Evolutionary conservation across 345 rosid genomes (phyloP), one percentile per base, ranked within the genome.

Genomic region (Eucalyptus rudis): DNA sequence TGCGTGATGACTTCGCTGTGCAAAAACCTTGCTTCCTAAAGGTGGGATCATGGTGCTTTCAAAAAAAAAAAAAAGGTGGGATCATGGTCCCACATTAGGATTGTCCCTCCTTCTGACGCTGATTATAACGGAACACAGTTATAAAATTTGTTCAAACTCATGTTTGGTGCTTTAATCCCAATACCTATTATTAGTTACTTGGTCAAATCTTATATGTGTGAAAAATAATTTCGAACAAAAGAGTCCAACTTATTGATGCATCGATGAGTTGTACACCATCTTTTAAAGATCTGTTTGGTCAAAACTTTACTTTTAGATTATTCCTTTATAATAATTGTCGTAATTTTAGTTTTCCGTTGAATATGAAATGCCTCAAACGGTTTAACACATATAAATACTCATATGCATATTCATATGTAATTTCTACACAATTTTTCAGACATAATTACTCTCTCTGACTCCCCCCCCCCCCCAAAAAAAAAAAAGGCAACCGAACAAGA

Each of bases 381-480:
- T 36, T 71, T 5, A 71, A 36, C 44, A 36, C 45, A 1, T 36
- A 5, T 33, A 33, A 15, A 17, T 17, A 71, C 43, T 5, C 22
- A 71, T 19, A 17, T 33, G 13, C 11, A 33, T 71, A 33, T 68
- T 31, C 5, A 20, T 36, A 17, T 10, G 19, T 19, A 71, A 71
- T 36, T 19, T 36, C 25, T 36, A 8, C 80, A 33, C 1, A 33
- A 33, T 17, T n/a, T 52, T 52, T 52, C 56, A 52, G 24, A 52
- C 24, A 52, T 52, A 52, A 52, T 52, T 52, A 52, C 56, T 52
- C 56, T 19, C 56, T 52, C 56, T 7, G 24, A 0, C 56, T 1
- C 24, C 10, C 10, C 10, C 4, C 50, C 5, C 50, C 5, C 10
- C 1, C 8, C 7, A 1, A 17, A 16, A 16, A 19, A 16, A 16